Evolutionary conservation across 2,329 filamentous ascomycete genomes (phyloP), one percentile per base, ranked within the genome.

Genomic region (Stromatinia cepivora): DNA sequence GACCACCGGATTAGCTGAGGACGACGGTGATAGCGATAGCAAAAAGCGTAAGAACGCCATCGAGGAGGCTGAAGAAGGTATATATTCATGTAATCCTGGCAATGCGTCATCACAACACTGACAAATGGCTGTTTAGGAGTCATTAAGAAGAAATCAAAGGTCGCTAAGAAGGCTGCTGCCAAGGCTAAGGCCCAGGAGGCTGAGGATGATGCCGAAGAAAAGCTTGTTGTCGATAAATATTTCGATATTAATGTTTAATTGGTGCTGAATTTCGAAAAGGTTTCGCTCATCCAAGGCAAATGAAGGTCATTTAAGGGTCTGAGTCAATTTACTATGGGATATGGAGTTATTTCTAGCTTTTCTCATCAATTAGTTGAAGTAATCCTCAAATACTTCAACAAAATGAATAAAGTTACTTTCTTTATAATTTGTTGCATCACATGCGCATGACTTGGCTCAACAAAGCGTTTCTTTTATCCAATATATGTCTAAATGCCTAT

Each of bases 241-340:
- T 42, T 42, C 2, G 39, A 15, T 42, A 42, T 15, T 42, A 15
- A 6, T 42, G 39, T 1, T 0, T 42, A 13, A 42, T 42, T 42
- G 15, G 39, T 42, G 13, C 17, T 17, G 13, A 42, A 6, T 6
- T 42, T 17, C 13, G 39, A 13, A 8, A 15, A 10, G 3, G 0
- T 15, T 2, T 15, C 1, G 2, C 6, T 1, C 9, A 4, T n/a
- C 9, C 7, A n/a, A 13, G 4, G 28, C 1, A 15, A 15, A 56
- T n/a, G 53, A 20, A 15, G 20, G 10, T 22, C 1, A 3, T 56
- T 15, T 34, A 57, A 36, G 31, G 20, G 3, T 57, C 13, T n/a
- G 31, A 42, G 6, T 39, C 3, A 7, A 39, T n/a, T n/a, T 36
- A 4, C 3, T 13, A 13, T n/a, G 54, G 31, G 0, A 4, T 0